These are phyloP conservation scores for Coniosporium tulheliwenetii DNA, from an alignment of 2,329 filamentous ascomycete species.

Conservation along the genomic window DNA sequence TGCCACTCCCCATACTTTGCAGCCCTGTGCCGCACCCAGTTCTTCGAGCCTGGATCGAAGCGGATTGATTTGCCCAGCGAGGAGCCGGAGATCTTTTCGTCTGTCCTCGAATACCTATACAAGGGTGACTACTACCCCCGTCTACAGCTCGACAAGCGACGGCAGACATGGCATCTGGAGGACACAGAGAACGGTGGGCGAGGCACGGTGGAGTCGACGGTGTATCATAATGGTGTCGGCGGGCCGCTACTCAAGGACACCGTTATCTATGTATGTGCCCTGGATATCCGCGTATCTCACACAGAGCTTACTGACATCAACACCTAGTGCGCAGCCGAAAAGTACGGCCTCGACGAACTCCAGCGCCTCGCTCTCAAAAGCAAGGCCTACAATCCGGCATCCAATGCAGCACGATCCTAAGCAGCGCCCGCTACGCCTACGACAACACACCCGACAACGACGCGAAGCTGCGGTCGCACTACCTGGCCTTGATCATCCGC, in stretches of 20 bases:
- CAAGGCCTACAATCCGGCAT: conserved; percentile 78
- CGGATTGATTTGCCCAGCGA: conserved; percentile 70
- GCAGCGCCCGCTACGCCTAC: conserved; percentile 81
- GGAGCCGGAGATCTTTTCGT: conserved; percentile 81
- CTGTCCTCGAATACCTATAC: conserved; percentile 80
- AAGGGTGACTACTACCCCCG: conserved; percentile 87
- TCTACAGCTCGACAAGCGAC: conserved; percentile 65
- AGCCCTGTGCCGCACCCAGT: conserved; percentile 45
- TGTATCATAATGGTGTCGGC: conserved; percentile 50
- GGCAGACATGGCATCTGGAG: conserved; percentile 72
- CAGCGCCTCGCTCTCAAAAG: conserved; percentile 77
- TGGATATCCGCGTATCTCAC: not conserved
- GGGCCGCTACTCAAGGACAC: conserved; percentile 72
- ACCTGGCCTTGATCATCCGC: conserved; percentile 81
- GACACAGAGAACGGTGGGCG: conserved; percentile 31
- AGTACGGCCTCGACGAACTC: conserved; percentile 68
- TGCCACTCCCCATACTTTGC: conserved; percentile 66
- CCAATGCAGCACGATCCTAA: conserved; percentile 68
- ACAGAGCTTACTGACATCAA: not conserved
- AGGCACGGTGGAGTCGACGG: conserved; percentile 42
- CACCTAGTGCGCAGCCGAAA: conserved; percentile 56
- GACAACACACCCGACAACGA: conserved; percentile 77
- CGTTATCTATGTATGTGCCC: conserved; percentile 51
- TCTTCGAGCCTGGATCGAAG: conserved; percentile 45
- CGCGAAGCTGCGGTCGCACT: conserved; percentile 81